Evolutionary conservation across 805 yeast genomes (phyloP), one percentile per base, ranked within the genome.

Genomic region (Candida glaebosa): DNA sequence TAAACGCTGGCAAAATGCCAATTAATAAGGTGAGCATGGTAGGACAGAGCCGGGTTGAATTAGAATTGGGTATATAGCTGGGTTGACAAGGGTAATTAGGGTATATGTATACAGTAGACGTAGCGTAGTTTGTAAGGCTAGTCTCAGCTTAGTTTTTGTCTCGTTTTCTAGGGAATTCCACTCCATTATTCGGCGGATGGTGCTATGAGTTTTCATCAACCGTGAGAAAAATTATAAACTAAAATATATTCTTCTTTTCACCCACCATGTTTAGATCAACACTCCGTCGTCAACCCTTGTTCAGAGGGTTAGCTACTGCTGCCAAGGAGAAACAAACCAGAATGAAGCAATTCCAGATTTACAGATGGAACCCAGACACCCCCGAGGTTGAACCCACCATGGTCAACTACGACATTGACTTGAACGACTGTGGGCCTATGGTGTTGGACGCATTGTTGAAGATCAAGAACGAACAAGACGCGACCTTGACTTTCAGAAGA

Each of bases 281-380:
- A 7, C 28, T 46, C 32, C 37, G 45, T 22, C 45, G 42, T 37
- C 49, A 45, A 39, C 31, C 39, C 18, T 31, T 41, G 49, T n/a
- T n/a, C 32, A 63, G 70, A 50, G 46, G 58, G 9, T 60, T 75
- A 51, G 81, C 80, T 37, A 76, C 87, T 18, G 69, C 28, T 24
- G 76, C 83, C 38, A 52, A 57, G 30, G 77, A 69, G 45, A 63
- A 63, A 45, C 66, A 74, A 10, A 80, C 81, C 37, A 74, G 84
- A 47, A 50, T 84, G 53, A 93, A 93, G 74, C 79, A 82, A 24
- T 90, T 93, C 69, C 87, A 90, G 63, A 82, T 93, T 57, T 93
- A 93, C 78, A 82, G 99, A 73, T 93, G 99, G 99, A 86, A 85
- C 59, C 99, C 99, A 42, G 99, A 93, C 63, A 80, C 87, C 39